These are phyloP conservation scores for Davidsoniella eucalypti DNA, from an alignment of 2,329 filamentous ascomycete genomes.

Conservation along the genomic window DNA sequence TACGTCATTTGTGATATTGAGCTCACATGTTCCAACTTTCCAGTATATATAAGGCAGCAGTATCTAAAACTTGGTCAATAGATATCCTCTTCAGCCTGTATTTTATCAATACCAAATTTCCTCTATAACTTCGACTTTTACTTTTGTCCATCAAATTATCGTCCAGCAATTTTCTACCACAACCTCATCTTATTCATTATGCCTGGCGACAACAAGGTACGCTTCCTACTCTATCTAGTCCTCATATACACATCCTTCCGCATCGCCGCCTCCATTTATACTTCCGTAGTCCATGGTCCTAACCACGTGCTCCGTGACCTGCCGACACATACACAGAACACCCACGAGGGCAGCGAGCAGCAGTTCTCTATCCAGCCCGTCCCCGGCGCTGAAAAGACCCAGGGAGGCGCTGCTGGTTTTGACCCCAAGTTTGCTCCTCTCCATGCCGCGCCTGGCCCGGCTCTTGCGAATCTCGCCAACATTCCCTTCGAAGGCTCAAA, in stretches of 20 bases:
- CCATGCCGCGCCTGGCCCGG: slow-evolving; percentile 42
- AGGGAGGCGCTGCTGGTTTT: slow-evolving; percentile 15
- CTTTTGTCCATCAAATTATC: no score
- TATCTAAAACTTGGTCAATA: no score
- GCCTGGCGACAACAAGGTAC: slow-evolving; percentile 12
- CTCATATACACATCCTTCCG: slow-evolving; percentile 6
- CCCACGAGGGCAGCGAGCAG: slow-evolving; percentile 22
- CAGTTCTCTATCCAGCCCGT: slow-evolving; percentile 30
- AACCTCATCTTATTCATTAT: slow-evolving; percentile 3
- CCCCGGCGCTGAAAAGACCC: slow-evolving; percentile 18
- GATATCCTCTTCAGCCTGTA: no score
- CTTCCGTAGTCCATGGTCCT: slow-evolving; percentile 8
- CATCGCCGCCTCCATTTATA: slow-evolving; percentile 4
- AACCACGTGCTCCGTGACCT: slow-evolving; percentile 5
- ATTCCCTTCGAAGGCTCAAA: slow-evolving; percentile 43
- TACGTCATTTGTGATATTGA: no score
- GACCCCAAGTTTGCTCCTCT: slow-evolving; percentile 34
- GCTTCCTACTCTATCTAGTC: slow-evolving; percentile 8
- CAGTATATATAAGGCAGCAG: no score
- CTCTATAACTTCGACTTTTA: not conserved
- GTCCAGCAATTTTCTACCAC: not conserved
- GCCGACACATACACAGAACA: slow-evolving; percentile 3
- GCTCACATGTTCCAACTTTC: no score
- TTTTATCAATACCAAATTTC: no score
- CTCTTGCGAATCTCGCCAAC: slow-evolving; percentile 35